Conservation (phyloP, 2,329 filamentous ascomycete species). For the Helminthosporium solani region DNA sequence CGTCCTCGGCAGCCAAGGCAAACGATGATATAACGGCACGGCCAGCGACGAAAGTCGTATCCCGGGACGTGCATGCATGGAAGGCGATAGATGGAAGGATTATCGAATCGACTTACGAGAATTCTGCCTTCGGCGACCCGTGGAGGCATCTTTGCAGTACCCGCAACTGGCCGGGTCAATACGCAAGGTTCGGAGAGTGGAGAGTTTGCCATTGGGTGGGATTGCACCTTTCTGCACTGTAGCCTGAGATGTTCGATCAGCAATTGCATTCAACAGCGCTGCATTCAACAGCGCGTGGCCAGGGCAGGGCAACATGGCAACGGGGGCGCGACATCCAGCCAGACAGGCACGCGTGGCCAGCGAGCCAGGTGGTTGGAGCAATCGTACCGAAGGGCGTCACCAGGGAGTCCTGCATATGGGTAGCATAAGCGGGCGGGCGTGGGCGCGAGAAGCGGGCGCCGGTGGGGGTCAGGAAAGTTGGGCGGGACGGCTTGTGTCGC, state of each 20-base stretch:
- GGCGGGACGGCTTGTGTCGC: slow-evolving; percentile 17
- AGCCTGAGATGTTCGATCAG: slow-evolving; percentile 44
- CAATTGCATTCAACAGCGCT: slow-evolving; percentile 14
- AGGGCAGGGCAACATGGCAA: slow-evolving; percentile 7
- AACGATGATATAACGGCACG: too few species aligned
- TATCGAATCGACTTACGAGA: slow-evolving; percentile 48
- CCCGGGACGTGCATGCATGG: slow-evolving; percentile 15
- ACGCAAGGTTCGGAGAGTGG: not conserved
- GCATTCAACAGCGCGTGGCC: slow-evolving; percentile 10
- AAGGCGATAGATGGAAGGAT: slow-evolving; percentile 3
- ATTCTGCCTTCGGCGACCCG: slow-evolving; percentile 49
- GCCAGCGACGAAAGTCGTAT: too few species aligned
- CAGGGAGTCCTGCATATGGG: slow-evolving; percentile 43
- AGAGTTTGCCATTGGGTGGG: not conserved
- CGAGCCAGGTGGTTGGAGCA: slow-evolving; percentile 41
- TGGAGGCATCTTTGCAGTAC: slow-evolving; percentile 51
- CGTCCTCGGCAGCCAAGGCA: not conserved
- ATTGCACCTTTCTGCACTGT: slow-evolving; percentile 42
- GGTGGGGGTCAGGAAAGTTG: slow-evolving; percentile 32
- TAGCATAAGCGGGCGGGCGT: slow-evolving; percentile 46
- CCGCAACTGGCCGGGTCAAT: slow-evolving; percentile 40
- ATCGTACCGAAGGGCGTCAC: slow-evolving; percentile 45
- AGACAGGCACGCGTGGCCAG: slow-evolving; percentile 39
- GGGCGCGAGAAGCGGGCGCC: slow-evolving; percentile 13
- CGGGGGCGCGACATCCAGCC: slow-evolving; percentile 31